Evolutionary conservation across 495 filamentous ascomycete species (phyloP), one percentile per base, ranked within the genome.

Genomic region (Parmelia sp.): DNA sequence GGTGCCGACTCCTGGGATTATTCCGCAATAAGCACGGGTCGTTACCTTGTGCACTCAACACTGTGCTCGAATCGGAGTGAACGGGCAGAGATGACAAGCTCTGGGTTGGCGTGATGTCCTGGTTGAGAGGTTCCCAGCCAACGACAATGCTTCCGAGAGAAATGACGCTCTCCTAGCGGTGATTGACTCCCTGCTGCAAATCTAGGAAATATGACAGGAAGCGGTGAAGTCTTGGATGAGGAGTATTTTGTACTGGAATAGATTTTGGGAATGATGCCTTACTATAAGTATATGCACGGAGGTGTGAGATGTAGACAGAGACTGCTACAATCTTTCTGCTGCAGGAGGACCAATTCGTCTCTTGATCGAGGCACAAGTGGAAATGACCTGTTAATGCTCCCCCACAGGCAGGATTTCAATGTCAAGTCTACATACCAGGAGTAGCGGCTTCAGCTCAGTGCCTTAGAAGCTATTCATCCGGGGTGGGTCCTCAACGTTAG

Each of bases 1-100:
- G 19, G 58, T 64, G 12, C 58, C 56, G 17, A 58, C 14, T 27
- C 5, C 29, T 21, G 56, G 47, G 17, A 40, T 10, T 23, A 36
- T 35, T 17, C 37, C 49, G 40, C 25, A 39, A 40, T 64, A 55
- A 14, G 47, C 60, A 60, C 61, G 61, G 51, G 36, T 69, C 64
- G 59, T 69, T 15, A 57, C 29, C 29, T 35, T 60, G 29, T 55
- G 29, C 29, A 31, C 51, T 60, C 25, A 47, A 60, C 9, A 31
- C 58, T 60, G 39, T 14, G 51, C 51, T 55, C 51, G 6, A 55
- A 33, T 33, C 29, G 27, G 51, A 55, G 29, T 35, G 29, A 33
- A n/a, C 19, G 51, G 15, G 14, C 51, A 35, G 51, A 11, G 51
- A 17, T 55, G 51, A 21, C 15, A 33, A 33, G 27, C 51, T 55